Base-by-base conservation (phyloP, 1,139 yeast genomes). In the Yamadazyma sp. region DNA sequence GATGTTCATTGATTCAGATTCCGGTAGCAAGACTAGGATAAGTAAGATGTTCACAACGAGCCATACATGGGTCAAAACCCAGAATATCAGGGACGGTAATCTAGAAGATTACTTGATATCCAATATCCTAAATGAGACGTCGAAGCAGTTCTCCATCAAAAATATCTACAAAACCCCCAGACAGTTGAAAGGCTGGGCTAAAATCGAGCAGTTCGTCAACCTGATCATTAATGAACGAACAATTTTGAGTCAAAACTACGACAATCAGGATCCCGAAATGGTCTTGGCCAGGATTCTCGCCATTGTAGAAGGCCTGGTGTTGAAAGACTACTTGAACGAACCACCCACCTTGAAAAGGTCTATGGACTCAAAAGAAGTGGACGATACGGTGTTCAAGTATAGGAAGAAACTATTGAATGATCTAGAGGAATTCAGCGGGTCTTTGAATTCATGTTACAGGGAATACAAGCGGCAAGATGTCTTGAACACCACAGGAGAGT, bases 11-110 rank as follows among this genome's bases (percentile, higher is more conserved):
- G 74, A 68, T 43, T 42, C 45, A 8, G 49, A 46, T n/a, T 36
- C 44, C 4, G 66, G 67, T 0, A 41, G 58, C 8, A 47, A 54
- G 17, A 20, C 43, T 2, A 42, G 73, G 31, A 49, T 63, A 0
- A 46, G 64, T 7, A 60, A 61, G 38, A 37, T 66, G 12, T 66
- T 68, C 42, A 55, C 57, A 24, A 31, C 45, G 25, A 47, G 50
- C 30, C 36, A 48, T 22, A 33, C 17, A 12, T 49, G 53, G 53
- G 46, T 36, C 8, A 28, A 36, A 15, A 14, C 34, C 2, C 37
- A 44, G 20, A 41, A 39, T 3, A 4, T 40, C 3, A 36, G 36
- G 17, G 35, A 36, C 4, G 20, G 45, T 20, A 12, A 34, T n/a
- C 33, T 56, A 10, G 59, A 56, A 31, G 52, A 49, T n/a, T 56